These are phyloP conservation scores for Tulasnella calospora DNA, from an alignment of 768 basidiomycete genomes.

Conservation along the genomic window DNA sequence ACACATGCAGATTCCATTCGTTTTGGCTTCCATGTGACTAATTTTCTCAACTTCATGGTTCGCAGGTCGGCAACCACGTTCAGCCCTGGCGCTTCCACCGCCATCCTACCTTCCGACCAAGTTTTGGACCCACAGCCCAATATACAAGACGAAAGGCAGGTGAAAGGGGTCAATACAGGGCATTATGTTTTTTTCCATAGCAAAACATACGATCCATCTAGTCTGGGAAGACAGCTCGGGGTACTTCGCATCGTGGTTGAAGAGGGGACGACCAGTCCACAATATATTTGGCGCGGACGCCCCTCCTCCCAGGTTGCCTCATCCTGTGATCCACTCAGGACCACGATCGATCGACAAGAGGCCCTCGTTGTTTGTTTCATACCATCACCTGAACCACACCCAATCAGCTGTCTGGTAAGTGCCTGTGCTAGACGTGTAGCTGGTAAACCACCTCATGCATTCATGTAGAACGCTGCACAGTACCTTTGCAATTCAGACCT, in stretches of 20 bases:
- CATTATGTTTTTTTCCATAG: background rate
- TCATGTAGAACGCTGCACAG: background rate
- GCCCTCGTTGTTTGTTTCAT: background rate
- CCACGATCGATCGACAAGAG: background rate
- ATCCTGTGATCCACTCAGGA: background rate
- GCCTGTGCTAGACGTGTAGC: background rate
- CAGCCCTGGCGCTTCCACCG: background rate
- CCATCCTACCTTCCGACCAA: background rate
- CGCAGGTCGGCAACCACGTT: background rate
- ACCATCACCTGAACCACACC: background rate
- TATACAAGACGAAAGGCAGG: background rate
- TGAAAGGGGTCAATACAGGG: background rate
- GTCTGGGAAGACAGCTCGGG: background rate
- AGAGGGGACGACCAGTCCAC: background rate
- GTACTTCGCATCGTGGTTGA: background rate
- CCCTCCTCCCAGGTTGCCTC: background rate
- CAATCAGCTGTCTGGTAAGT: background rate
- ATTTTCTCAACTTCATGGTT: background rate
- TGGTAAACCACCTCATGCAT: background rate
- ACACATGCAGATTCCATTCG: background rate
- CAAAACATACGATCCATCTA: background rate
- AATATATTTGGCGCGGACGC: background rate
- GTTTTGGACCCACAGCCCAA: background rate
- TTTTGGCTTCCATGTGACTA: background rate
- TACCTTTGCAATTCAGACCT: background rate